A percentile compares a stretch with the other conserved stretches of the same genome.
phyloP scores from a whole-genome alignment of 305 asterid genomes.

The Solanum chacoense region DNA sequence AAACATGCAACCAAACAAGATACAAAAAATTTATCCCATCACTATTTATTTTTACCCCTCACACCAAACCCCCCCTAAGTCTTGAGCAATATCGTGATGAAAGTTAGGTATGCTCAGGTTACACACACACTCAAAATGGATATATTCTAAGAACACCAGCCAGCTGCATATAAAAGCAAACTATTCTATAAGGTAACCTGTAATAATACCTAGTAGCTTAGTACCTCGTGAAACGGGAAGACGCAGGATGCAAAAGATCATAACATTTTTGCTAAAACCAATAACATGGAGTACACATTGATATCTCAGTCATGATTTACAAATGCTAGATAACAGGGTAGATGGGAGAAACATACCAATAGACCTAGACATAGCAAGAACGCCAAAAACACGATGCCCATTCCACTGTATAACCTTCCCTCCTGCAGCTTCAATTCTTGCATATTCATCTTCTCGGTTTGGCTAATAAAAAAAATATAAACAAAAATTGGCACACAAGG shows the following conservation, averaged over 20 bases:
- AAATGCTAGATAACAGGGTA: not conserved
- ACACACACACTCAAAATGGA: not conserved
- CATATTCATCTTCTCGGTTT: constrained; percentile 84
- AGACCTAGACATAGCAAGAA: constrained; percentile 97
- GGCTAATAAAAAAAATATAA: constrained; percentile 38
- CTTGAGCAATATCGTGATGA: not conserved
- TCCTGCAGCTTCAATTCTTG: constrained; percentile 90
- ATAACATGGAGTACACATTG: not conserved
- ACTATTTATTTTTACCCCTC: too few relatives aligned
- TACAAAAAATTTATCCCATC: too few relatives aligned
- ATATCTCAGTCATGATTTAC: not conserved
- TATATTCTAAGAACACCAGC: not conserved
- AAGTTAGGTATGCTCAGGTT: not conserved
- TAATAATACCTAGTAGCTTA: not conserved
- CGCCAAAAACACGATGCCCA: constrained; percentile 93
- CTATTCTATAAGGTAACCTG: not conserved
- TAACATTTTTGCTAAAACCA: not conserved
- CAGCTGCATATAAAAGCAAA: not conserved
- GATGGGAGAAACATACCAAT: constrained; percentile 49
- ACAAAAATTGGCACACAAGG: not conserved
- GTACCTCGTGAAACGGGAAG: not conserved
- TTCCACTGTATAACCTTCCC: constrained; percentile 99
- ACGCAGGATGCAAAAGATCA: not conserved
- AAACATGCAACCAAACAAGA: too few relatives aligned
- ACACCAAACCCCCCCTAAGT: not conserved